Base-by-base conservation (phyloP, 2,329 filamentous ascomycete genomes). In the Penicillium sp. region DNA sequence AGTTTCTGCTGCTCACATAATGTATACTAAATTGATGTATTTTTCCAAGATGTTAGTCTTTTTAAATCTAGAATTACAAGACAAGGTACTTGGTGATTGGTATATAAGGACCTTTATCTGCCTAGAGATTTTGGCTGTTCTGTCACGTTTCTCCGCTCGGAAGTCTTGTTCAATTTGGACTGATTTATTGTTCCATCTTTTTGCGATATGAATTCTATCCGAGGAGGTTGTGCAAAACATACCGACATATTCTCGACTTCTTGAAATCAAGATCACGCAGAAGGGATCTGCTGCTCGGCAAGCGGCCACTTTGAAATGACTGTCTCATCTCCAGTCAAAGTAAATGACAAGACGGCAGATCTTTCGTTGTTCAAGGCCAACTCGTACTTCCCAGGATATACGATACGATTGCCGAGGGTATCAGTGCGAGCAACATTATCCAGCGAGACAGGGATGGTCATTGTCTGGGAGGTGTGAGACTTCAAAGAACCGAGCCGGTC, bases 321-420 rank as follows among this genome's bases (percentile, higher is more conserved):
- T 1, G 57, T 63, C 23, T 61, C 63, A 12, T 64, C 57, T 0
- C 73, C 73, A 3, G 64, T 68, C 62, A 75, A 59, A 0, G 61
- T 66, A 18, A 75, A 69, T 6, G 56, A 51, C 12, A 65, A 43
- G 6, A 71, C 66, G 9, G 68, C 68, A 3, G 63, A 69, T 12
- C 70, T 62, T 54, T 76, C 72, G 53, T 68, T 69, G 49, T 77
- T 74, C 52, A 77, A 45, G 12, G 71, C 66, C 57, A 77, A 45
- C 42, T 70, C 66, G 57, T 76, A 77, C 9, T 65, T 67, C 0
- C 74, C 75, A 6, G 75, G 74, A 43, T 74, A 76, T 16, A 77
- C 48, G 10, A 76, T 61, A 6, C 65, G 60, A 47, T 76, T 70
- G 1, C 74, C 75, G 8, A 60, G 43, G 4, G 68, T 62, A 47